Evolutionary conservation across 2,329 filamentous ascomycete species (phyloP).

Genomic region (Bimuria novae-zelandiae): DNA sequence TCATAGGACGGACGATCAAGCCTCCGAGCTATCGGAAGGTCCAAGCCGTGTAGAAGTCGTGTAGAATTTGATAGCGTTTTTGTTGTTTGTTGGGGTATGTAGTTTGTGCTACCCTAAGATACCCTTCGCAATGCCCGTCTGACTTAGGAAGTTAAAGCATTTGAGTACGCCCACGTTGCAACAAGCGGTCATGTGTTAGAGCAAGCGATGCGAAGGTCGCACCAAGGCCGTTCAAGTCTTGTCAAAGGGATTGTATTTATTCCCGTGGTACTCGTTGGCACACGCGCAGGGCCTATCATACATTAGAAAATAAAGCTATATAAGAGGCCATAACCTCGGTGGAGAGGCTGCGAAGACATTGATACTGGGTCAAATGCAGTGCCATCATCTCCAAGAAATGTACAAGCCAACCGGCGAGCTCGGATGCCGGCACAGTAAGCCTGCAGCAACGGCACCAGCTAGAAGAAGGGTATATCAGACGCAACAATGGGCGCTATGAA

Average conservation of each 20-base stretch:
- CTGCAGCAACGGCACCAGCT: constrained; percentile 17
- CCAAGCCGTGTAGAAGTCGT: constrained; percentile 60
- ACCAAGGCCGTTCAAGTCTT: constrained; percentile 13
- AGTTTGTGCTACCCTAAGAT: background rate
- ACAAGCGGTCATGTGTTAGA: no score
- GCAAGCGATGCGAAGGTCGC: no score
- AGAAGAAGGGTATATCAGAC: constrained; percentile 32
- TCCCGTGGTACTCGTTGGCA: constrained; percentile 38
- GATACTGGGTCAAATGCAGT: constrained; percentile 19
- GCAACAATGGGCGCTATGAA: constrained; percentile 25
- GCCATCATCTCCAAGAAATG: constrained; percentile 43
- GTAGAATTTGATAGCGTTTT: background rate
- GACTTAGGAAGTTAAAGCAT: no score
- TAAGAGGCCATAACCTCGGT: constrained; percentile 45
- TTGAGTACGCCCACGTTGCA: no score
- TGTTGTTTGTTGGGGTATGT: background rate
- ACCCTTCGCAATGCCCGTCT: no score
- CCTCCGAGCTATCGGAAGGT: constrained; percentile 97
- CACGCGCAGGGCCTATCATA: constrained; percentile 44
- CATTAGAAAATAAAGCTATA: constrained; percentile 50
- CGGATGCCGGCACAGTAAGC: constrained; percentile 20
- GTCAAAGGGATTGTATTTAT: constrained; percentile 39
- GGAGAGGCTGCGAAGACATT: constrained; percentile 27
- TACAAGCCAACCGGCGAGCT: constrained; percentile 37
- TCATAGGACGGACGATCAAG: constrained; percentile 82